Evolutionary conservation across 164 flowering plant genomes (phyloP), one percentile per base, ranked within the genome.

Genomic region (Vitis cinerea): DNA sequence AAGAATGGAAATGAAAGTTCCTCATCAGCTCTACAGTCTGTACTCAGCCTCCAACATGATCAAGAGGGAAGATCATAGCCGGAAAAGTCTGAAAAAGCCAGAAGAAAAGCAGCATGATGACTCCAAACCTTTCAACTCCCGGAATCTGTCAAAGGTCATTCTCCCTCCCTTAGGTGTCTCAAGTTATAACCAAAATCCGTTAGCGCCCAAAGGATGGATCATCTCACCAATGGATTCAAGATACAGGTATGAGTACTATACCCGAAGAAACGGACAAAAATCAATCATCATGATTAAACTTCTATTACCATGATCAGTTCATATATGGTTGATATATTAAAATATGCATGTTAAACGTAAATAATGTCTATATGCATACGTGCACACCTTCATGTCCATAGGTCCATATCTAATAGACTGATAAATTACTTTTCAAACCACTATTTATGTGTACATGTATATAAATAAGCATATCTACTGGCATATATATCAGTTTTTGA

Each of bases 81-180:
- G 5, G 3, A 54, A 14, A 50, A 3, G 11, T 37, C 10, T 0
- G 14, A 4, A 4, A 53, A n/a, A 12, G 53, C 1, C 61, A 53
- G 13, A 12, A 60, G 11, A 19, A 54, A 52, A 49, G 15, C 8
- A 29, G 8, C 8, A 13, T 37, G 69, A 16, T 63, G 47, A 48
- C 62, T 37, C 44, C 44, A 37, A 37, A 3, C 68, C 85, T 16
- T 61, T 82, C 56, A 79, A 66, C 67, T 73, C 78, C 15, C 71
- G 83, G n/a, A 78, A 82, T 65, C 76, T 91, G 17, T 93, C 98
- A 4, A 91, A 93, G 80, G 49, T 91, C 30, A 87, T 91, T 19
- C 90, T 93, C 23, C 95, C 98, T 12, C 98, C 98, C 0, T 61
- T 93, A 77, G 98, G 98, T 16, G 86, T 71, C 37, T 79, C 93